A percentile compares a stretch with the other conserved stretches of the same genome.
Evolutionary conservation across 371 early-diverging fungal species (phyloP).

Genomic region (Mortierella sp.): DNA sequence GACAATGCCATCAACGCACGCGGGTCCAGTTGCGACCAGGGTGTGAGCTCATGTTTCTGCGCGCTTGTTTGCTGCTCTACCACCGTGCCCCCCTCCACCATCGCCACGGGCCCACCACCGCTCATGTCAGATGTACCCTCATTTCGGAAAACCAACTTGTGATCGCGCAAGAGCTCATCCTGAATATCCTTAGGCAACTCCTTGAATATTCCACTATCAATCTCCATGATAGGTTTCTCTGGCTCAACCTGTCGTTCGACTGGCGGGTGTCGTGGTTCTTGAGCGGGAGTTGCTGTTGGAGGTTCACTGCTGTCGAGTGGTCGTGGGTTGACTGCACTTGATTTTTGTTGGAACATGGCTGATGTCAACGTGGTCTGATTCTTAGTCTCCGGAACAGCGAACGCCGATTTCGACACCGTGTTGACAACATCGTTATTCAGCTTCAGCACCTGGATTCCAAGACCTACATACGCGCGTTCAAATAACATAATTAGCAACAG

Average conservation of each 20-base stretch:
- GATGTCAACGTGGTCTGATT: slow-evolving; percentile 36
- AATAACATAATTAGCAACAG: background rate
- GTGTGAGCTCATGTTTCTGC: slow-evolving; percentile 50
- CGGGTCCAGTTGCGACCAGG: slow-evolving; percentile 71
- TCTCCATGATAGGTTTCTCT: slow-evolving; percentile 23
- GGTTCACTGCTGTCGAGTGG: background rate
- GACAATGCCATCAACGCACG: slow-evolving; percentile 61
- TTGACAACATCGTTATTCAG: slow-evolving; percentile 55
- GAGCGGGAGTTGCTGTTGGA: background rate
- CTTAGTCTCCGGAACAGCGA: slow-evolving; percentile 17
- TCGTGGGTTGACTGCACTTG: background rate
- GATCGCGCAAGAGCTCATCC: slow-evolving; percentile 34
- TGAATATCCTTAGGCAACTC: slow-evolving; percentile 48
- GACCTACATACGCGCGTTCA: slow-evolving; percentile 27
- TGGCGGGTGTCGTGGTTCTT: background rate
- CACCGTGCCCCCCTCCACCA: background rate
- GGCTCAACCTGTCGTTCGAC: background rate
- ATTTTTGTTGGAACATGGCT: slow-evolving; percentile 40
- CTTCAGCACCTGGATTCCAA: slow-evolving; percentile 78
- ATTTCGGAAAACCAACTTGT: slow-evolving; percentile 23
- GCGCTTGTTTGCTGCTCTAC: background rate
- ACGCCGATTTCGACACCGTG: slow-evolving; percentile 24
- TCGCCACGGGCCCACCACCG: background rate
- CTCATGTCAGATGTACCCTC: background rate
- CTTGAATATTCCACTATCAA: slow-evolving; percentile 35